Evolutionary conservation across 1,284 basidiomycete genomes (phyloP), one percentile per base, ranked within the genome.

Genomic region (Boletus subluridellus): DNA sequence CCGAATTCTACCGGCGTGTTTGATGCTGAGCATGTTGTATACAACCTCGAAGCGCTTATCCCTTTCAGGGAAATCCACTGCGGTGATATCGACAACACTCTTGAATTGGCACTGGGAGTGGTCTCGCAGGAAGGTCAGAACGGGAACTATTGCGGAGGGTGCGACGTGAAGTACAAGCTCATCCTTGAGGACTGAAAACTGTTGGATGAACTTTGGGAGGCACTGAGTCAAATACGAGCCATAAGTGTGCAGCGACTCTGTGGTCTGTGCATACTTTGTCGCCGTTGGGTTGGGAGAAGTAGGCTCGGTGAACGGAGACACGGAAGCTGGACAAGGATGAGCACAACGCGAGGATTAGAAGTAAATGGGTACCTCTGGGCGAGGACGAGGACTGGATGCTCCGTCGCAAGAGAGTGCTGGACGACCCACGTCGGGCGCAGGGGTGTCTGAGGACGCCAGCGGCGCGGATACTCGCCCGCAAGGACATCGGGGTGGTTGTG

Each of bases 81-180:
- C 97, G 60, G 89, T 94, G 70, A 99, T 90, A 73, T 99, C 96
- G 83, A 97, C 91, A 63, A 90, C 81, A 57, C 81, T 78, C 79
- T 97, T 98, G 83, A 92, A 99, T 73, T 97, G 95, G 69, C 92
- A 95, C 75, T 96, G 93, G 4, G 90, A 85, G 77, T 99, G 97
- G 78, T 99, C 96, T 63, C 95, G 89, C 61, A 99, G 82, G 82
- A 99, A 99, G 21, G 87, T 91, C 66, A 99, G 81, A 52, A 93
- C 87, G 34, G 93, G 95, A 54, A 95, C 73, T 67, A 99, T 79
- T 57, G 84, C 92, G 26, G 86, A 82, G 6, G 97, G 97, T 0
- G 89, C 82, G 71, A 91, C 82, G 77, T 96, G 94, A 63, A 99
- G 83, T 14, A 92, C 91, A 61, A 99, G 82, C 75, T 99, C 97